These are phyloP conservation scores for Phoma herbarum DNA, from an alignment of 2,329 filamentous ascomycete genomes.

Conservation along the genomic window DNA sequence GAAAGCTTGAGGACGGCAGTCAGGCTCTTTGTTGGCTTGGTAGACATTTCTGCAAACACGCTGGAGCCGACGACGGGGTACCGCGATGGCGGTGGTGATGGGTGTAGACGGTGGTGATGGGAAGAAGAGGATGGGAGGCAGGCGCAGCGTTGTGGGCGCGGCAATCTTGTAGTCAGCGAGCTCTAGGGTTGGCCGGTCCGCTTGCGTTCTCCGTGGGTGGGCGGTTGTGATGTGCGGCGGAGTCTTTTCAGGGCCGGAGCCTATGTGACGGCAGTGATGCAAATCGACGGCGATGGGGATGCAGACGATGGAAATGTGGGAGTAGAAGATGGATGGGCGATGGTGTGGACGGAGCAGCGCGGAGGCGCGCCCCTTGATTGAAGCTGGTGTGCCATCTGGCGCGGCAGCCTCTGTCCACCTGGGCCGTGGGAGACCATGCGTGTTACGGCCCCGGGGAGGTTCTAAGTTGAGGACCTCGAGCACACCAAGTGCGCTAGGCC, in stretches of 20 bases:
- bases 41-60: conserved; percentile 44
- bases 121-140: conserved; percentile 12
- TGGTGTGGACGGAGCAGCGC: conserved; percentile 12
- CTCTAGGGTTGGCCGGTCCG: conserved; percentile 22
- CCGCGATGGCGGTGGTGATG: conserved; percentile 28
- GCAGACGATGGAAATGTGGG: conserved; percentile 13
- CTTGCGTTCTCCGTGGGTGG: conserved; percentile 6
- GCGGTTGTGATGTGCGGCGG: conserved; percentile 9
- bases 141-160: conserved; percentile 10
- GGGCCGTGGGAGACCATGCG: too few species aligned
- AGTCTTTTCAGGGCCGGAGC: conserved; percentile 6
- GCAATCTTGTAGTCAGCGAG: conserved; percentile 22
- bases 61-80: conserved; percentile 32
- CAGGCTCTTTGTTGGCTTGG: conserved; percentile 46
- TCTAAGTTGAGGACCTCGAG: neutral
- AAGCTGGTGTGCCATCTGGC: conserved; percentile 16
- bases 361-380: conserved; percentile 17
- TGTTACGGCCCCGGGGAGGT: too few species aligned
- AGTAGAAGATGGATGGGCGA: conserved; percentile 10
- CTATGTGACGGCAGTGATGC: conserved; percentile 20
- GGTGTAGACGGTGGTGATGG: conserved; percentile 24
- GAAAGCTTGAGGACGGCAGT: conserved; percentile 48
- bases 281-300: conserved; percentile 9
- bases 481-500: conserved; percentile 4
- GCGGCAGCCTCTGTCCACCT: conserved; percentile 12